phyloP scores from a whole-genome alignment of 2,329 filamentous ascomycete genomes.

The Fusarium abutilonis region DNA sequence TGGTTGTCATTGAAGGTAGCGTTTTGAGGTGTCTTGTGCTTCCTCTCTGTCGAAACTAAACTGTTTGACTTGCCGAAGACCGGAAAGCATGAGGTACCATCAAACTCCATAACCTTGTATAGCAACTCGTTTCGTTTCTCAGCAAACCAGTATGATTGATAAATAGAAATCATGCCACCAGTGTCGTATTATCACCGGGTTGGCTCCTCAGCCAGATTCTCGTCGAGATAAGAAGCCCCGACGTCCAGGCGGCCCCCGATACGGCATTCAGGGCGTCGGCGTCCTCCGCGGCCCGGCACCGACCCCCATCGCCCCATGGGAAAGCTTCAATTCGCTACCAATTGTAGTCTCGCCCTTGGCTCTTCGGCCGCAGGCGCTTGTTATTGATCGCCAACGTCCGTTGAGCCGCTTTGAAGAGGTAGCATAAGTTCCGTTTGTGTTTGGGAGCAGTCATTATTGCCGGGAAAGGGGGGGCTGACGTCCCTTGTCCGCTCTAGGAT shows the following conservation, averaged over 20 bases:
- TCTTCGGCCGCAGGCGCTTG: constrained; percentile 40
- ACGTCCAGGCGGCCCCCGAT: constrained; percentile 37
- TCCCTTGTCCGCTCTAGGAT: constrained; percentile 8
- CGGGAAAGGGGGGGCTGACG: constrained; percentile 30
- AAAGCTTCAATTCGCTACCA: constrained; percentile 34
- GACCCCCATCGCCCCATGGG: constrained; percentile 40
- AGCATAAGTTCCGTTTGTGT: background rate
- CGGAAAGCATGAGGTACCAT: no score
- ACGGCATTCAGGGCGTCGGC: constrained; percentile 40
- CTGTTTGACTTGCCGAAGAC: no score
- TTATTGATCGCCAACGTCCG: constrained; percentile 39
- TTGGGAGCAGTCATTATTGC: constrained; percentile 21
- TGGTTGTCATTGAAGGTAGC: background rate
- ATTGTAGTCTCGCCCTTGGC: constrained; percentile 9
- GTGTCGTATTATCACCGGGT: constrained; percentile 22
- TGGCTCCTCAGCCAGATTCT: constrained; percentile 5
- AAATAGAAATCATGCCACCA: constrained; percentile 29
- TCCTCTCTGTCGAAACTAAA: no score
- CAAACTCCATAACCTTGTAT: no score
- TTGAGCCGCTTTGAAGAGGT: constrained; percentile 27
- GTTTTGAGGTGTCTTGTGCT: no score
- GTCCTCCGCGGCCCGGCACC: constrained; percentile 43
- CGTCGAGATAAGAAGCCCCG: constrained; percentile 26
- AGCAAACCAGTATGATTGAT: background rate
- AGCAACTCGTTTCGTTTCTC: background rate